Conservation (phyloP, 75 land plant species). For the Ceratopteris richardii region DNA sequence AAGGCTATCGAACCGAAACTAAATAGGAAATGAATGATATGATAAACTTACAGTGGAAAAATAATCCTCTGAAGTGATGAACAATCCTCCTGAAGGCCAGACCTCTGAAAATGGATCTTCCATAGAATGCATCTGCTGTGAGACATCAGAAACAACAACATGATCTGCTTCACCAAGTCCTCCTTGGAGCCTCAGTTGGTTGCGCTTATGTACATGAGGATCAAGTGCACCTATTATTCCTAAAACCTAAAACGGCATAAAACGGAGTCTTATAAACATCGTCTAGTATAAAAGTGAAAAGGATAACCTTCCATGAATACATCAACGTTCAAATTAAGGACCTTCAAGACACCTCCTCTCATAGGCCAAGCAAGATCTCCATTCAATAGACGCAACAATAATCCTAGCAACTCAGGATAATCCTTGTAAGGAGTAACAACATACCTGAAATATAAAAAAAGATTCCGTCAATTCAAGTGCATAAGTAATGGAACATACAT, state of each 20-base stretch:
- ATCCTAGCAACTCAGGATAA: slow-evolving; percentile 72
- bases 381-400: slow-evolving; percentile 77
- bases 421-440: slow-evolving; percentile 89
- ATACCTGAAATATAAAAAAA: slow-evolving; percentile 48
- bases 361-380: slow-evolving; percentile 93
- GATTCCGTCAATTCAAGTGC: too few relatives aligned
- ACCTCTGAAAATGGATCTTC: slow-evolving; percentile 77
- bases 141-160: slow-evolving; percentile 47
- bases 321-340: slow-evolving; percentile 3
- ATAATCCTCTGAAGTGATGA: slow-evolving; percentile 90
- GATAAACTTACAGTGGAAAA: slow-evolving; percentile 61
- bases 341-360: slow-evolving; percentile 86
- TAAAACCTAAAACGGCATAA: slow-evolving; percentile 48
- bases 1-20: too few relatives aligned
- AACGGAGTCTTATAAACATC: background rate
- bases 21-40: too few relatives aligned
- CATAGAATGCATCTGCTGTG: slow-evolving; percentile 69
- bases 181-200: slow-evolving; percentile 65
- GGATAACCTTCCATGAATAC: background rate
- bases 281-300: background rate
- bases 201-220: slow-evolving; percentile 82
- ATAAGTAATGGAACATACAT: too few relatives aligned
- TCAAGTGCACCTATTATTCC: slow-evolving; percentile 97
- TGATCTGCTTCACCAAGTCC: slow-evolving; percentile 67
- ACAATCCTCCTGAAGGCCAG: slow-evolving; percentile 64